These are phyloP conservation scores for Globisporangium mamillatum DNA, from an alignment of 352 stramenopile species.

Conservation along the genomic window DNA sequence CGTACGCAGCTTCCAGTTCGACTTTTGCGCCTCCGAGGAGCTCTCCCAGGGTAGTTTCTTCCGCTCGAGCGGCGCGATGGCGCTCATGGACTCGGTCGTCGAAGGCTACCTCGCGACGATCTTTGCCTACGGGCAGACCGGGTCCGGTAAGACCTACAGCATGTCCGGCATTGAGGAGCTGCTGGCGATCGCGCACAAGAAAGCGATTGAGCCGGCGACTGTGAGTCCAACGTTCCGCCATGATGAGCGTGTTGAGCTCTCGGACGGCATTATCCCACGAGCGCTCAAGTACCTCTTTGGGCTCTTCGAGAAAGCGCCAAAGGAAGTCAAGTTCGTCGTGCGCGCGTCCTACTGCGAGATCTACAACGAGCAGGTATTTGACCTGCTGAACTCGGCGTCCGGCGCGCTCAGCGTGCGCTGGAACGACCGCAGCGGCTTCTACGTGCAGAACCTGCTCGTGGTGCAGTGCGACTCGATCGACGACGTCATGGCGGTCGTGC, in stretches of 20 bases:
- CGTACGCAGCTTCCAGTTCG: conserved; percentile 75
- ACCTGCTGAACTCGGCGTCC: conserved; percentile 66
- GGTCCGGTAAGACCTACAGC: conserved; percentile 72
- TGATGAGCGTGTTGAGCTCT: conserved; percentile 27
- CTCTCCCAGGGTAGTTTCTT: conserved; percentile 69
- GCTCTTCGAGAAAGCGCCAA: conserved; percentile 40
- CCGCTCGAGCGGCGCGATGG: conserved; percentile 45
- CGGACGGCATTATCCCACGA: conserved; percentile 68
- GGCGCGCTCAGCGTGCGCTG: conserved; percentile 66
- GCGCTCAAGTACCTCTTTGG: conserved; percentile 69
- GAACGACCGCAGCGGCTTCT: conserved; percentile 73
- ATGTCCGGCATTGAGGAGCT: conserved; percentile 79
- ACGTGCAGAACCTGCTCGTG: conserved; percentile 74
- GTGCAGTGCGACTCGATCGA: conserved; percentile 72
- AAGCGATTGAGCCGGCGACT: neutral
- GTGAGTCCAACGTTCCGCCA: neutral
- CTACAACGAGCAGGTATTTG: conserved; percentile 84
- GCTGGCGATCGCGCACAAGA: conserved; percentile 30
- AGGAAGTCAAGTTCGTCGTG: conserved; percentile 57
- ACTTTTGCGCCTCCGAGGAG: conserved; percentile 63
- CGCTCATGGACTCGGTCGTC: conserved; percentile 62
- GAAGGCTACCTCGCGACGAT: conserved; percentile 71
- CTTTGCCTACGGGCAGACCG: conserved; percentile 68
- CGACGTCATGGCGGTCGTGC: conserved; percentile 69
- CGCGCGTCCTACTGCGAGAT: conserved; percentile 80